Conservation (phyloP, 2,329 filamentous ascomycete genomes). For the Trichoderma sp. region DNA sequence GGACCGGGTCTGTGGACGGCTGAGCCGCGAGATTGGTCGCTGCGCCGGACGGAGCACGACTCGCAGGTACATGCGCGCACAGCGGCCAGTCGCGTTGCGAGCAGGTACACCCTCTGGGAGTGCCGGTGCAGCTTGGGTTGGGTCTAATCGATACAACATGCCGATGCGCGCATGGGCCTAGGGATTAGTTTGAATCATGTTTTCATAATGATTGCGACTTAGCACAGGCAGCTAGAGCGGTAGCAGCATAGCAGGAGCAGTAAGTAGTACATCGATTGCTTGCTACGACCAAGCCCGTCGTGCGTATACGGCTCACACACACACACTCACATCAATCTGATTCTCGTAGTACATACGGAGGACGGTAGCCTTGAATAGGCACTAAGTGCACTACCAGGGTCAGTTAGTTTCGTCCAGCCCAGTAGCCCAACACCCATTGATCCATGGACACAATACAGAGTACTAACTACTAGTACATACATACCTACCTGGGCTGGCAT, state of each 20-base stretch:
- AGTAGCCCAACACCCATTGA: no score
- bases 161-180: neutral
- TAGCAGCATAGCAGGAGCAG: neutral
- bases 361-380: no score
- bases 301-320: no score
- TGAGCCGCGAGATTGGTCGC: neutral
- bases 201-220: neutral
- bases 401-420: no score
- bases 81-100: neutral
- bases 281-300: no score
- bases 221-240: neutral
- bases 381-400: no score
- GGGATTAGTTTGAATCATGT: neutral
- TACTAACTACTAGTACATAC: no score
- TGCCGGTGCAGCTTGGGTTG: neutral
- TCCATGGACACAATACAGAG: no score
- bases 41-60: neutral
- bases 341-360: no score
- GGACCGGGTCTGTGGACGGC: neutral
- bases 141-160: conserved; percentile 10
- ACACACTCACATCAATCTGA: no score
- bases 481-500: conserved; percentile 4
- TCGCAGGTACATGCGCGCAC: neutral
- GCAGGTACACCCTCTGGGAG: conserved; percentile 10
- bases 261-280: no score